Conservation (phyloP, 331 rosid species). For the Quercus phellos region DNA sequence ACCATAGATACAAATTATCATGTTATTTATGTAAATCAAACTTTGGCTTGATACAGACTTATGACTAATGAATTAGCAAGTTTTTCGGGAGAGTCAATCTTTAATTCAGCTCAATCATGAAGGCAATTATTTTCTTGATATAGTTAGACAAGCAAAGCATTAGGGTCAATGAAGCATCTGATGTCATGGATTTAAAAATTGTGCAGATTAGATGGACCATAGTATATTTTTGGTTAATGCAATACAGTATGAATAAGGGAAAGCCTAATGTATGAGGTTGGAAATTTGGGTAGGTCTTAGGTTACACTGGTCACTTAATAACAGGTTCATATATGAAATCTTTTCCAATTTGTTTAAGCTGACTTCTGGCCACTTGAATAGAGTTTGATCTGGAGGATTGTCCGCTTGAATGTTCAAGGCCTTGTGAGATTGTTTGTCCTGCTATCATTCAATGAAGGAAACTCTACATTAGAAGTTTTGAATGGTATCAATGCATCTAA, state of each 20-base stretch:
- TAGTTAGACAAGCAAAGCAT: background rate
- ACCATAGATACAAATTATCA: background rate
- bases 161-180: background rate
- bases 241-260: background rate
- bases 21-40: background rate
- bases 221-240: constrained; percentile 1
- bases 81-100: background rate
- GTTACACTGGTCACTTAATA: background rate
- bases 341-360: background rate
- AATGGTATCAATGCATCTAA: constrained; percentile 19
- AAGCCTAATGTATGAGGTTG: background rate
- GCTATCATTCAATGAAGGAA: constrained; percentile 45
- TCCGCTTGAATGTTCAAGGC: constrained; percentile 71
- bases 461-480: constrained; percentile 25
- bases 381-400: constrained; percentile 89
- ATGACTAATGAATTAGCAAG: background rate
- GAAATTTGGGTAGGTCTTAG: background rate
- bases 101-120: background rate
- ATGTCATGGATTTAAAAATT: background rate
- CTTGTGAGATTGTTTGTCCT: constrained; percentile 77
- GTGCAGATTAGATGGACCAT: background rate
- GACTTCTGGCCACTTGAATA: constrained; percentile 21
- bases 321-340: constrained; percentile 1
- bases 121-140: background rate
- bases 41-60: background rate